phyloP scores from a whole-genome alignment of 2,329 filamentous ascomycete species.

The Pseudogymnoascus sp. region DNA sequence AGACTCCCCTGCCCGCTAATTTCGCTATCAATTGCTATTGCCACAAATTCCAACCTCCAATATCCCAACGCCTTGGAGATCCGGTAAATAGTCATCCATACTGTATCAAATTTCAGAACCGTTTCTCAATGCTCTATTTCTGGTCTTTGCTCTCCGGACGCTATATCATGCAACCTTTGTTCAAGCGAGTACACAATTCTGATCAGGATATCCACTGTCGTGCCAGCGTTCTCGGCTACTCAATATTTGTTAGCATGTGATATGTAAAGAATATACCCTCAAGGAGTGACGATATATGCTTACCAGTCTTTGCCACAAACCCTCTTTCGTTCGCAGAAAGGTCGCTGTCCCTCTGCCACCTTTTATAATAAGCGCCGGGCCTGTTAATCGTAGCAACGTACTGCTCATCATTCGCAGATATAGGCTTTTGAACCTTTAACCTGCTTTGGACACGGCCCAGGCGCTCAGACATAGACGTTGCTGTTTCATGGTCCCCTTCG shows the following conservation, averaged over 20 bases:
- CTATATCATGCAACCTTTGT: slow-evolving; percentile 19
- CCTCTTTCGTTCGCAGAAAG: slow-evolving; percentile 34
- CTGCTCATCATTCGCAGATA: slow-evolving; percentile 18
- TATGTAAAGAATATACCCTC: not conserved
- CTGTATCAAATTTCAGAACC: not conserved
- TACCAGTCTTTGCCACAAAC: slow-evolving; percentile 38
- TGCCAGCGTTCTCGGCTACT: slow-evolving; percentile 23
- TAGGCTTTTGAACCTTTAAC: slow-evolving; percentile 23
- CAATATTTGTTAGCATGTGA: slow-evolving; percentile 1
- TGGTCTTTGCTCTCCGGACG: not conserved
- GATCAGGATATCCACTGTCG: slow-evolving; percentile 21
- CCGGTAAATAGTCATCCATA: not conserved
- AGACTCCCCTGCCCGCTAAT: not conserved
- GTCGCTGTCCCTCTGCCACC: slow-evolving; percentile 35
- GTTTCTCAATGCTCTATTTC: not conserved
- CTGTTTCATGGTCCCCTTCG: slow-evolving; percentile 22
- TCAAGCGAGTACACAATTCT: slow-evolving; percentile 24
- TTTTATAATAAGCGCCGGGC: slow-evolving; percentile 30
- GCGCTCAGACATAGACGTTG: slow-evolving; percentile 16
- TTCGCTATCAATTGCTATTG: not conserved
- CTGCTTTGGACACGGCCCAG: slow-evolving; percentile 22
- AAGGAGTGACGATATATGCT: slow-evolving; percentile 18
- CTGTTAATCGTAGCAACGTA: slow-evolving; percentile 18
- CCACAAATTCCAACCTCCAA: not conserved
- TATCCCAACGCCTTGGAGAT: not conserved